Conservation (phyloP, 345 rosid species). For the Eutrema japonicum region DNA sequence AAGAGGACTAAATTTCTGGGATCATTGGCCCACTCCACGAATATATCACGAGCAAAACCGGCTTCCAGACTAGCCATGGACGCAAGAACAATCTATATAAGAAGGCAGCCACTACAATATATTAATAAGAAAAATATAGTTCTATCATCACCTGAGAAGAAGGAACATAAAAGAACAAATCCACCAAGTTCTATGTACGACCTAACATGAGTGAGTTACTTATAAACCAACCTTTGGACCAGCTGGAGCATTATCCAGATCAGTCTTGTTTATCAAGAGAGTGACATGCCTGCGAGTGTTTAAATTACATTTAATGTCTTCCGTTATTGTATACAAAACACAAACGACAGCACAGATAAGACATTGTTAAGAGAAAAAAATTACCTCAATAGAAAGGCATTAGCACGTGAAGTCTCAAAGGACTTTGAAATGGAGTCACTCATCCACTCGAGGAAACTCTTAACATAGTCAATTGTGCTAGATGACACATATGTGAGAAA, state of each 20-base stretch:
- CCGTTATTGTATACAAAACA: not conserved
- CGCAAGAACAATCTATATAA: slow-evolving; percentile 80
- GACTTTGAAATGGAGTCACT: slow-evolving; percentile 96
- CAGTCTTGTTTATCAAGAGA: slow-evolving; percentile 84
- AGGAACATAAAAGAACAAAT: not conserved
- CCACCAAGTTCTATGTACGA: slow-evolving; percentile 20
- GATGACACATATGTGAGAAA: slow-evolving; percentile 89
- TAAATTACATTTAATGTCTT: not conserved
- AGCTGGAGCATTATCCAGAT: slow-evolving; percentile 80
- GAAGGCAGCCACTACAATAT: slow-evolving; percentile 29
- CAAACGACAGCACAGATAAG: not conserved
- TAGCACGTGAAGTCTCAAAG: slow-evolving; percentile 95
- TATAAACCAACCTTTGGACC: slow-evolving; percentile 84
- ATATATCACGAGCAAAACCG: slow-evolving; percentile 95
- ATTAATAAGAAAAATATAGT: not conserved
- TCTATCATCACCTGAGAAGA: slow-evolving; percentile 22
- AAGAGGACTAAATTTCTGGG: slow-evolving; percentile 82
- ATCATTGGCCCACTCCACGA: slow-evolving; percentile 95
- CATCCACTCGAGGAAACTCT: slow-evolving; percentile 99
- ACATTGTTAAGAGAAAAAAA: not conserved
- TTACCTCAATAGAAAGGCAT: slow-evolving; percentile 72
- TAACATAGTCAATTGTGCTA: slow-evolving; percentile 92
- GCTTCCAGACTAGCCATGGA: slow-evolving; percentile 99
- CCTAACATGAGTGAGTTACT: slow-evolving; percentile 8
- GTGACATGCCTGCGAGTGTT: slow-evolving; percentile 71